Percentiles rank a stretch among this genome's conserved stretches.
Conservation (phyloP, 345 rosid species). For the Citrus unshiu region DNA sequence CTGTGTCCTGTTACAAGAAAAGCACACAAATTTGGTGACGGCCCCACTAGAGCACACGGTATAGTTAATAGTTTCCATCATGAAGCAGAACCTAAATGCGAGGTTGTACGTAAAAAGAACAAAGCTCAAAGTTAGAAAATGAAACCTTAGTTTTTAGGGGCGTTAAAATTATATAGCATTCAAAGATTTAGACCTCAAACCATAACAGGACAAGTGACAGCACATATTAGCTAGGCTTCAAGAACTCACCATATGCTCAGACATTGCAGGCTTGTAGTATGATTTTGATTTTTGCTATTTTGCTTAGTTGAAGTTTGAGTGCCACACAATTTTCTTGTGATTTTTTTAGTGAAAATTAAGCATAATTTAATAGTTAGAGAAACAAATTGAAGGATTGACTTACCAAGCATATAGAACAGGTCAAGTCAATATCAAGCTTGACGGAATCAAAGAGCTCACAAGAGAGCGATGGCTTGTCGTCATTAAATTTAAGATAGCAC, state of each 20-base stretch:
- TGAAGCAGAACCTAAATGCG: background rate
- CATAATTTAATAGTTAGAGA: background rate
- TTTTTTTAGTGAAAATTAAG: background rate
- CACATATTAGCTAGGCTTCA: background rate
- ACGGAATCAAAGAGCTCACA: conserved; percentile 75
- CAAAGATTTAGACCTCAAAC: background rate
- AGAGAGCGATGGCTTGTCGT: conserved; percentile 73
- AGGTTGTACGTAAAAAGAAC: background rate
- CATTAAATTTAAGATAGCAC: conserved; percentile 52
- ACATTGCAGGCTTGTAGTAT: background rate
- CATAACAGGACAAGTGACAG: background rate
- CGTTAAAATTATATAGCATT: too few relatives aligned
- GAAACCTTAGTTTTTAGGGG: background rate
- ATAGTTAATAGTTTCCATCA: background rate
- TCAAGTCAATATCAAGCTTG: conserved; percentile 78
- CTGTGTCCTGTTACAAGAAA: conserved; percentile 62
- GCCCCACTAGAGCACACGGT: background rate
- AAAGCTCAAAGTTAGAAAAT: background rate
- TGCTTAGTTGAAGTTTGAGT: background rate
- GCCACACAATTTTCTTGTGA: background rate
- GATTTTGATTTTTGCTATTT: background rate
- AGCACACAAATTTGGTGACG: background rate
- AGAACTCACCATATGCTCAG: background rate
- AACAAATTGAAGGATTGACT: conserved; percentile 21
- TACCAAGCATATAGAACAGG: conserved; percentile 96